Evolutionary conservation across 1,284 basidiomycete species (phyloP).

Genomic region (Somion occarium): DNA sequence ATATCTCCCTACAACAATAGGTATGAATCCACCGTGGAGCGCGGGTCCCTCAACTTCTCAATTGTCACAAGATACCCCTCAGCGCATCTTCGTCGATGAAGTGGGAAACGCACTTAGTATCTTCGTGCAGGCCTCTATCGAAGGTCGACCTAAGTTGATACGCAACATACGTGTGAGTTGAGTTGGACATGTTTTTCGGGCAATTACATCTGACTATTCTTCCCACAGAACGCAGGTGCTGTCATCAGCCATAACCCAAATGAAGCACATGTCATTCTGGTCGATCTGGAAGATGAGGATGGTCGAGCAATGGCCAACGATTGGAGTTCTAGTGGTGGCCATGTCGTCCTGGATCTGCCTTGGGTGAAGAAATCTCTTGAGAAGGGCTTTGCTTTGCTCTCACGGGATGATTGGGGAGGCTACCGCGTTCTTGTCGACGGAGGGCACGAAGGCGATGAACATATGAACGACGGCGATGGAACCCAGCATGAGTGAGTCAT

Average conservation of each 20-base stretch:
- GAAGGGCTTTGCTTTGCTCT: background rate
- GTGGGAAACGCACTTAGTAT: slow-evolving; percentile 24
- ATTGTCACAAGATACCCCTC: background rate
- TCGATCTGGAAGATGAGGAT: background rate
- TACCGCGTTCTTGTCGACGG: background rate
- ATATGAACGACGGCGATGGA: background rate
- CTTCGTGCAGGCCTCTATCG: slow-evolving; percentile 50
- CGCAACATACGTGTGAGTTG: slow-evolving; percentile 43
- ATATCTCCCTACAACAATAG: background rate
- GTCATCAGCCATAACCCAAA: background rate
- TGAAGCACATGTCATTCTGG: slow-evolving; percentile 1
- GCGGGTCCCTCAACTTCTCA: background rate
- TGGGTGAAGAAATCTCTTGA: slow-evolving; percentile 1
- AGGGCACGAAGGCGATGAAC: background rate
- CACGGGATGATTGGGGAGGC: slow-evolving; percentile 3
- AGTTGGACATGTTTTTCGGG: background rate
- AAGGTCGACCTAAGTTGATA: slow-evolving; percentile 45
- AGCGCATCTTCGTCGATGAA: slow-evolving; percentile 14
- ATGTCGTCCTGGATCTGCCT: background rate
- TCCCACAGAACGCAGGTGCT: background rate
- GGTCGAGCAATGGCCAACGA: background rate
- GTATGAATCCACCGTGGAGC: background rate
- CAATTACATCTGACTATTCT: background rate
- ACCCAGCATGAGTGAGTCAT: background rate
- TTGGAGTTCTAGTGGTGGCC: background rate